Conservation (phyloP, 1,139 yeast genomes). For the Schwanniomyces etchellsii region DNA sequence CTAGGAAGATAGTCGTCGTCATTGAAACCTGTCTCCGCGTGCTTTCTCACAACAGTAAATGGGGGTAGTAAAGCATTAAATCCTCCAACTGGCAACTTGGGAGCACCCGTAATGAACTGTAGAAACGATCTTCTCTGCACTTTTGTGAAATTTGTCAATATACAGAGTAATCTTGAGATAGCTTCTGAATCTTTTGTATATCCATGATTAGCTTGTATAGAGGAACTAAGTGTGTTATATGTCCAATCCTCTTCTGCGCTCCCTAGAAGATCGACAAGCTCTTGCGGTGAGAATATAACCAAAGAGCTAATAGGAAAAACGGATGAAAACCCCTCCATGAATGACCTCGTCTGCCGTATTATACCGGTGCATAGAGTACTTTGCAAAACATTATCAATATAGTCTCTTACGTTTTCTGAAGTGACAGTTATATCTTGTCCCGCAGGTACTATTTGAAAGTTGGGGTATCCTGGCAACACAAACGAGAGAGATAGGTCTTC, state of each 20-base stretch:
- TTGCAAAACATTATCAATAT: conserved; percentile 55
- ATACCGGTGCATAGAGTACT: conserved; percentile 64
- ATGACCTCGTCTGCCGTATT: conserved; percentile 56
- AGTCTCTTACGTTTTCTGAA: conserved; percentile 49
- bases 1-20: conserved; percentile 91
- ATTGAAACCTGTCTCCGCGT: conserved; percentile 56
- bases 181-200: conserved; percentile 67
- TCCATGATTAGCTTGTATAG: conserved; percentile 87
- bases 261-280: conserved; percentile 59
- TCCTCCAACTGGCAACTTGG: conserved; percentile 91
- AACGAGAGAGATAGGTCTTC: conserved; percentile 58
- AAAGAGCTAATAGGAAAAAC: conserved; percentile 80
- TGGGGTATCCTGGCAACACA: conserved; percentile 73
- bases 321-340: conserved; percentile 74
- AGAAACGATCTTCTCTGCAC: conserved; percentile 65
- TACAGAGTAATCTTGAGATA: conserved; percentile 52
- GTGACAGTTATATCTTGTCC: conserved; percentile 49
- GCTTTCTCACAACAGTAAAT: conserved; percentile 82
- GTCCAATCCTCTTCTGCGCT: conserved; percentile 89
- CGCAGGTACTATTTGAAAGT: conserved; percentile 48
- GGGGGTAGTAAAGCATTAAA: conserved; percentile 78
- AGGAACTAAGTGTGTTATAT: conserved; percentile 47
- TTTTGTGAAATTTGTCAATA: conserved; percentile 49
- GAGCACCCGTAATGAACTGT: conserved; percentile 91
- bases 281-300: conserved; percentile 66